phyloP scores from a whole-genome alignment of 2,329 filamentous ascomycete genomes.

The Phaeosphaeria sp. region DNA sequence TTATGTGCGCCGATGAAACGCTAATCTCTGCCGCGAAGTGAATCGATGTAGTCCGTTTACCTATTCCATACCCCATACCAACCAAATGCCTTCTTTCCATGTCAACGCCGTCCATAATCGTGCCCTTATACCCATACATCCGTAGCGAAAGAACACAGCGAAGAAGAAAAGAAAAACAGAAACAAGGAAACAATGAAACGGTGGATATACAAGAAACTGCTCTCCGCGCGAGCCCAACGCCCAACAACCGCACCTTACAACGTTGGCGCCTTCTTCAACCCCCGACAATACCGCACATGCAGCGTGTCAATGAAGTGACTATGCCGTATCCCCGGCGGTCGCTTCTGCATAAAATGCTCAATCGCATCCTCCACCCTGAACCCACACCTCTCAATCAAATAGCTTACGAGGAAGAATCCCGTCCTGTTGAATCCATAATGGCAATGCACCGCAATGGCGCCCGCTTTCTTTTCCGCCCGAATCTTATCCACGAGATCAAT shows the following conservation, averaged over 20 bases:
- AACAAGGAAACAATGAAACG: too few species aligned
- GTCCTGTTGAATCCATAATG: slow-evolving; percentile 97
- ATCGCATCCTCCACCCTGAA: slow-evolving; percentile 79
- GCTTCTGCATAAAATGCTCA: slow-evolving; percentile 72
- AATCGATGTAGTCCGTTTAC: not conserved
- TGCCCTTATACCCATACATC: not conserved
- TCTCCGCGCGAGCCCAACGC: too few species aligned
- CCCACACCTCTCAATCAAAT: slow-evolving; percentile 81
- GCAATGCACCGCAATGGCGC: slow-evolving; percentile 81
- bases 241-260: slow-evolving; percentile 13
- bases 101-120: not conserved
- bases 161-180: not conserved
- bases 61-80: not conserved
- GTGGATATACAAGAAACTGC: not conserved
- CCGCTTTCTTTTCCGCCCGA: slow-evolving; percentile 34
- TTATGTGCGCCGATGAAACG: not conserved
- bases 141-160: not conserved
- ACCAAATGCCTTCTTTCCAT: not conserved
- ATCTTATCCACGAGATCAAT: slow-evolving; percentile 63
- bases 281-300: slow-evolving; percentile 74
- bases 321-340: slow-evolving; percentile 86
- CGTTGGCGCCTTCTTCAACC: slow-evolving; percentile 49
- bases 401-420: slow-evolving; percentile 88
- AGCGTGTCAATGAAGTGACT: slow-evolving; percentile 86
- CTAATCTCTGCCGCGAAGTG: not conserved